These are phyloP conservation scores for Scutellaria minor DNA, from an alignment of 257 asterid species.

Conservation along the genomic window DNA sequence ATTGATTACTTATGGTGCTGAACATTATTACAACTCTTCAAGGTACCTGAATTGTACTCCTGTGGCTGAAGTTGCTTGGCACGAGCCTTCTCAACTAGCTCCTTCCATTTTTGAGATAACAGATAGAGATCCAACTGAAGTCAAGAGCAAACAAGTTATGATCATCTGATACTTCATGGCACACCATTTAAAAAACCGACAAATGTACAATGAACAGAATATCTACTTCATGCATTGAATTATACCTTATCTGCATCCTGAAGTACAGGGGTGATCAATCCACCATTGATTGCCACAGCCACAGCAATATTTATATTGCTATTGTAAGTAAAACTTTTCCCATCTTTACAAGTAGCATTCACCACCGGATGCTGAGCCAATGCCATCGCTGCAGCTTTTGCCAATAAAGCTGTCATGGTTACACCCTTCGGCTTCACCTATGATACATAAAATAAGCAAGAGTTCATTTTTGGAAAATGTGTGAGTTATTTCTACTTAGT, in stretches of 20 bases:
- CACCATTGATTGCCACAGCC: conserved; percentile 84
- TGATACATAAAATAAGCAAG: conserved; percentile 16
- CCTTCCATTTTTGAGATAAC: conserved; percentile 86
- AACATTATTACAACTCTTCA: neutral
- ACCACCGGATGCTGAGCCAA: conserved; percentile 87
- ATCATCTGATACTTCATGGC: neutral
- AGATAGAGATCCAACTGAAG: conserved; percentile 82
- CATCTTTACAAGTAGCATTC: conserved; percentile 82
- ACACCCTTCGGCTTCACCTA: conserved; percentile 89
- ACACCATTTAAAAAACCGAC: neutral
- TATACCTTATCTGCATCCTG: conserved; percentile 88
- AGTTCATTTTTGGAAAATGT: neutral
- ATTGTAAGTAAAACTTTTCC: conserved; percentile 81
- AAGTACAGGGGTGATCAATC: conserved; percentile 86
- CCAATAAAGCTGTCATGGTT: conserved; percentile 86
- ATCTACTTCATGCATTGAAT: neutral
- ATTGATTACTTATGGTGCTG: neutral
- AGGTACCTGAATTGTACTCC: conserved; percentile 77
- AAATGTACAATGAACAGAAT: conserved; percentile 1
- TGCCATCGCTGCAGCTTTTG: conserved; percentile 94
- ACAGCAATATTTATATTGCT: conserved; percentile 78
- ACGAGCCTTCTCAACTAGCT: conserved; percentile 83
- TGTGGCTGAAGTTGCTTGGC: conserved; percentile 89
- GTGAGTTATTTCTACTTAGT: neutral
- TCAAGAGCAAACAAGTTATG: conserved; percentile 34